Base-by-base conservation (phyloP, 495 filamentous ascomycete species). In the Aspergillus saccharolyticus region DNA sequence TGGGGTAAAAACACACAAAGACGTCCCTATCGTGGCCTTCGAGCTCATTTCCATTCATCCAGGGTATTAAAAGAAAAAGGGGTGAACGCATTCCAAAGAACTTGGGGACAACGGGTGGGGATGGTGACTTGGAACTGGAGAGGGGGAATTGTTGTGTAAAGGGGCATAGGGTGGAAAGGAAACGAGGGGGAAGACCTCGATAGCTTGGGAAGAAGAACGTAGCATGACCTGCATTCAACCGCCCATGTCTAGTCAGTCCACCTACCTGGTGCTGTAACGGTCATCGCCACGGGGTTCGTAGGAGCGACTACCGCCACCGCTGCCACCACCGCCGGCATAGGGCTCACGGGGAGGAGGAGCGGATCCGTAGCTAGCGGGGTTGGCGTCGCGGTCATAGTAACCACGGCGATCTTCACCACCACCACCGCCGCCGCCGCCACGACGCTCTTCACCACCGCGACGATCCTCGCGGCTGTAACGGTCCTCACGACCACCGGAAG, bases 401-500 rank as follows among this genome's bases (percentile, higher is more conserved):
- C 72, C 72, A 58, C 71, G 69, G 46, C 71, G 68, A 44, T 69
- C 65, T 58, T 66, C 69, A 52, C 74, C 75, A 52, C 75, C 79
- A 64, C 73, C 72, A 62, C 75, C 69, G 57, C 71, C 65, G 61
- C 84, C 79, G 60, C 78, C 74, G 62, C 85, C 82, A 66, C 88
- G 87, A 54, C 86, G 83, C 54, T 89, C 85, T 53, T 82, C 79
- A 51, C 81, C 83, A 66, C 83, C 79, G 61, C 80, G 76, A 60
- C 80, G 76, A 55, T 82, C 76, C 63, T 78, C 73, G 64, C 88
- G 85, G 63, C 85, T 83, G 69, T 89, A 89, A 54, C 87, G 83
- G 58, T 89, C 86, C 56, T 83, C 79, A 53, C 83, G 84, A 67
- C 83, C 80, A 60, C 59, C 52, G 52, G 85, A 84, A 42, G 80